Evolutionary conservation across 2,329 filamentous ascomycete genomes (phyloP), one percentile per base, ranked within the genome.

Genomic region (Akanthomyces dipterigenus): DNA sequence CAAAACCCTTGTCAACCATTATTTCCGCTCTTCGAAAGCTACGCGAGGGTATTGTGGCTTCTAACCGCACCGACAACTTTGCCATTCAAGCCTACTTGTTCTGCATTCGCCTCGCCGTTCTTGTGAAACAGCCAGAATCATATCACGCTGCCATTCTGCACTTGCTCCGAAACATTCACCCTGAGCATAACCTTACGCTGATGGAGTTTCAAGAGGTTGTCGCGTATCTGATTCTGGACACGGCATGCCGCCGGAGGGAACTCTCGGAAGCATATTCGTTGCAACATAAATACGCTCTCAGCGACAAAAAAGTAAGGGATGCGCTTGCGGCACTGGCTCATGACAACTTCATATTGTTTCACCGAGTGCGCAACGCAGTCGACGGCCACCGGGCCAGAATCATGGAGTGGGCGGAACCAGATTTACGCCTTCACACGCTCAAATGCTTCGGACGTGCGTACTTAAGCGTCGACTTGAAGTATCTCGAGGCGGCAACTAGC

Each of bases 31-130:
- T 98, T 71, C 88, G 95, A 64, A 98, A 97, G 73, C 84, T 99
- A 36, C 87, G 95, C 61, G 95, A 99, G 77, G 93, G 88, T 26
- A 88, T 98, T 53, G 85, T 96, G 3, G 90, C 90, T 14, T 87
- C 89, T 9, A 85, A 86, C 58, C 86, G 93, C 22, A 78, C 81
- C 40, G 90, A 96, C 70, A 80, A 84, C 57, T 99, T 99, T 74
- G 88, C 93, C 1, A 86, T 89, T n/a, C 87, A 92, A 67, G 90
- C 88, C 18, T 96, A 98, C 75, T 86, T 96, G 64, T 98, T 98
- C 79, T 91, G 90, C 68, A 90, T 96, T 68, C 88, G 93, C 60
- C 81, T 93, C 28, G 87, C 90, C 26, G 88, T 99, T 64, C 83
- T 96, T 38, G 86, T 89, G 62, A 86, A 87, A 65, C 88, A 96